A percentile compares a stretch with the other conserved stretches of the same genome.
Evolutionary conservation across 208 protist species (phyloP).

Genomic region (Jaenimonas drosophilae): DNA sequence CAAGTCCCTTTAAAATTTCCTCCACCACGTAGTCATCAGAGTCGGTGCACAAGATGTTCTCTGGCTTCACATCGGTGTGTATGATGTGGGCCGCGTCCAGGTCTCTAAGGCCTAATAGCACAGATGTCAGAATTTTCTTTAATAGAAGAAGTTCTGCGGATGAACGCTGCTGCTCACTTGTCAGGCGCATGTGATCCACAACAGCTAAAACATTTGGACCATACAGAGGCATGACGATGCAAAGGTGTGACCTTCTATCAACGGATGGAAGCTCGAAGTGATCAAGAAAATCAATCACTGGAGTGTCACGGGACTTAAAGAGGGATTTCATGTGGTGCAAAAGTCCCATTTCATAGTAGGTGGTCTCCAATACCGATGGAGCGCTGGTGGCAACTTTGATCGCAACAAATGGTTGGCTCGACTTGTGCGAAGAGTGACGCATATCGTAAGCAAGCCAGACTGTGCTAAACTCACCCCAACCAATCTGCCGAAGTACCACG

Average conservation of each 20-base stretch:
- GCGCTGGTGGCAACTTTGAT: slow-evolving; percentile 81
- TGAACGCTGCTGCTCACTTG: slow-evolving; percentile 25
- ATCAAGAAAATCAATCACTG: slow-evolving; percentile 68
- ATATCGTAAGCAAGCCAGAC: slow-evolving; percentile 84
- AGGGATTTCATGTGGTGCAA: slow-evolving; percentile 42
- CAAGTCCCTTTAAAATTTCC: too few species aligned
- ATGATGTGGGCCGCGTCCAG: slow-evolving; percentile 70
- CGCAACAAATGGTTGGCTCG: slow-evolving; percentile 67
- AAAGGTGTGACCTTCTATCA: slow-evolving; percentile 48
- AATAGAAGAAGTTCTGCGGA: slow-evolving; percentile 51
- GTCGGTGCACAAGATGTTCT: slow-evolving; percentile 73
- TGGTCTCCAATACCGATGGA: slow-evolving; percentile 32
- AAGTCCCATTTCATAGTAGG: slow-evolving; percentile 66
- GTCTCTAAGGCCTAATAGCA: slow-evolving; percentile 57
- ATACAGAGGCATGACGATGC: slow-evolving; percentile 77
- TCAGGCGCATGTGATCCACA: slow-evolving; percentile 48
- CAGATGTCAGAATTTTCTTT: slow-evolving; percentile 64
- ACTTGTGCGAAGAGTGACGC: slow-evolving; percentile 13
- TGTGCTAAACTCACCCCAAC: slow-evolving; percentile 85
- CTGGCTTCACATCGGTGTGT: slow-evolving; percentile 91
- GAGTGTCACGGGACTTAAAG: slow-evolving; percentile 8
- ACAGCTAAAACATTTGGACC: slow-evolving; percentile 79
- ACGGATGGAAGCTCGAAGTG: slow-evolving; percentile 52
- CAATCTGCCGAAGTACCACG: slow-evolving; percentile 73
- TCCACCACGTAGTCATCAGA: slow-evolving; percentile 50